Evolutionary conservation across 495 filamentous ascomycete genomes (phyloP), one percentile per base, ranked within the genome.

Genomic region (Echria macrotheca): DNA sequence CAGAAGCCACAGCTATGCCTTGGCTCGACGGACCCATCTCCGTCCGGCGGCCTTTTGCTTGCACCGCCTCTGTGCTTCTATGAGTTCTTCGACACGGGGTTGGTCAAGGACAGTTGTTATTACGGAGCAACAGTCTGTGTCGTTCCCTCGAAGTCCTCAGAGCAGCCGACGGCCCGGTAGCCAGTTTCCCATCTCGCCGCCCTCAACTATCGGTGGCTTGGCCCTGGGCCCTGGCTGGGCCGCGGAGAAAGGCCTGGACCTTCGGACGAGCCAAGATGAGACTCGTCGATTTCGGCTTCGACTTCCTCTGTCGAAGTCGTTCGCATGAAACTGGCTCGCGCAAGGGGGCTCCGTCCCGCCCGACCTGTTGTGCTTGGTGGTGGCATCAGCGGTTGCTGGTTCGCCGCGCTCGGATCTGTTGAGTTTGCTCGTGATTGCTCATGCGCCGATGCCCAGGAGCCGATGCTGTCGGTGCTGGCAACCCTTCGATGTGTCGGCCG

Each of bases 341-440:
- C 61, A 10, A 70, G 45, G 3, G 68, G 68, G 43, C 66, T 69
- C 41, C 64, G 56, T 28, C 61, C 64, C 0, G 57, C 47, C 12
- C 57, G 44, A 26, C 25, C 29, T 23, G 48, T 44, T 19, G 52
- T 19, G 15, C 31, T 44, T 11, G 45, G 23, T 25, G 50, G 43
- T 18, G 56, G 50, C 38, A 56, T 50, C 18, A 53, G 46, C 29
- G 53, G 59, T 31, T 55, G 55, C 9, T 25, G 53, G 14, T 37
- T 8, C 8, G 38, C 23, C 8, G 31, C 22, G 22, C 29, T 15
- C 5, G 57, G 47, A 35, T 33, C 51, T 33, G 45, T 33, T 5
- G 47, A 32, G 12, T 42, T 21, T 8, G 22, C 48, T 25, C 50
- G 43, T 4, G 29, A 32, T 14, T 33, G 47, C 11, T 54, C 46